These are phyloP conservation scores for Solanum chiquidenum DNA, from an alignment of 257 asterid species.

Conservation along the genomic window DNA sequence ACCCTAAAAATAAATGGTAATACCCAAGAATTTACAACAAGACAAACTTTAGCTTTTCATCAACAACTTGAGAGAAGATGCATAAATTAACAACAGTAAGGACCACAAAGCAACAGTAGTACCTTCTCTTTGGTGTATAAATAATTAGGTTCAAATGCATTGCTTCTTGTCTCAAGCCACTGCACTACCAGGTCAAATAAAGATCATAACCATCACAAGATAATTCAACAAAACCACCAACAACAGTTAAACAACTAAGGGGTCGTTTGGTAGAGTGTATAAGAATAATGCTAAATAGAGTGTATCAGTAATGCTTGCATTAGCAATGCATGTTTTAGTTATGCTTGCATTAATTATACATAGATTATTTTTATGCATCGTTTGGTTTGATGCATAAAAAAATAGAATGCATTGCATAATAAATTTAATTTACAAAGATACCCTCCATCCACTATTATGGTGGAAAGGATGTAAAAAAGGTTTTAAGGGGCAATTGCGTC, in stretches of 20 bases:
- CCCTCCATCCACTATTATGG: neutral
- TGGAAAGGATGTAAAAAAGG: neutral
- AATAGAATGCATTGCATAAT: neutral
- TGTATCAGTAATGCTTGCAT: neutral
- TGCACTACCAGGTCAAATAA: constrained; percentile 55
- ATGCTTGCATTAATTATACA: too few relatives aligned
- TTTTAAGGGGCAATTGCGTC: neutral
- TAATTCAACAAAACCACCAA: neutral
- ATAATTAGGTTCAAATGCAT: constrained; percentile 81
- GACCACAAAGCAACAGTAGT: constrained; percentile 3
- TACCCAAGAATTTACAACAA: neutral
- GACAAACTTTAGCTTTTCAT: constrained; percentile 5
- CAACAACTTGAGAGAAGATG: neutral
- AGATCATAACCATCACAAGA: constrained; percentile 7
- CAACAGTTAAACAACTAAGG: neutral
- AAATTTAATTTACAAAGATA: neutral
- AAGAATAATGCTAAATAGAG: neutral
- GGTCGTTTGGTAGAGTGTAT: neutral
- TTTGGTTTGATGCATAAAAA: neutral
- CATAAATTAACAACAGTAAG: neutral
- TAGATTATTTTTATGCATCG: neutral
- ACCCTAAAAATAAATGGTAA: constrained; percentile 42
- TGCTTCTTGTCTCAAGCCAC: constrained; percentile 92
- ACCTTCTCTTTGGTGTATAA: constrained; percentile 90
- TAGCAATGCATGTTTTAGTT: neutral